phyloP scores from a whole-genome alignment of 2,329 filamentous ascomycete genomes.

The Paecilomyces fulvus region DNA sequence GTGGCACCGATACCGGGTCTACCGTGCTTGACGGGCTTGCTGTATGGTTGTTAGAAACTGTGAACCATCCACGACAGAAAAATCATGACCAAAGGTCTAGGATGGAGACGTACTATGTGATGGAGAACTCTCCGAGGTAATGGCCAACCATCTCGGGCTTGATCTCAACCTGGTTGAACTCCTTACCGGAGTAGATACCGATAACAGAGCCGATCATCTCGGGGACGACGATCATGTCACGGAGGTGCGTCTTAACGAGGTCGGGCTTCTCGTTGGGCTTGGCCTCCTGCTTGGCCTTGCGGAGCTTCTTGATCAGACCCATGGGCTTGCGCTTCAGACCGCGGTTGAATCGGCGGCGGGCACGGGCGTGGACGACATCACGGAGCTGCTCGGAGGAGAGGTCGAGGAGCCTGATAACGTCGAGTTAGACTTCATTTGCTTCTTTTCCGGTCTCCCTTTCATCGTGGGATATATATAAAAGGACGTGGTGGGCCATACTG shows the following conservation, averaged over 20 bases:
- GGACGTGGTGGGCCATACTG: slow-evolving; percentile 59
- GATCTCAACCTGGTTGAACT: slow-evolving; percentile 99
- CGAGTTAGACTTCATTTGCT: slow-evolving; percentile 2
- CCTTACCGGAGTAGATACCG: slow-evolving; percentile 99
- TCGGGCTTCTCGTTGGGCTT: slow-evolving; percentile 99
- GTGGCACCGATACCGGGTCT: slow-evolving; percentile 99
- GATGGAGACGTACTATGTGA: slow-evolving; percentile 78
- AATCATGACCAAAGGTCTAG: neutral
- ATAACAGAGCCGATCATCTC: slow-evolving; percentile 99
- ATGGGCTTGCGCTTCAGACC: slow-evolving; percentile 99
- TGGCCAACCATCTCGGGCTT: slow-evolving; percentile 99
- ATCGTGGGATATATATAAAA: neutral
- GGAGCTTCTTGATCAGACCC: slow-evolving; percentile 99
- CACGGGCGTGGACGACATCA: slow-evolving; percentile 98
- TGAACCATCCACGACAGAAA: neutral
- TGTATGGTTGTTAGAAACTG: slow-evolving; percentile 48
- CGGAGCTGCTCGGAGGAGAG: slow-evolving; percentile 97
- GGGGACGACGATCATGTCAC: slow-evolving; percentile 99
- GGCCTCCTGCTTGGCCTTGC: slow-evolving; percentile 98
- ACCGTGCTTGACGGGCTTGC: slow-evolving; percentile 99
- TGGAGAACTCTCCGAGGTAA: slow-evolving; percentile 98
- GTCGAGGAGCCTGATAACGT: slow-evolving; percentile 74
- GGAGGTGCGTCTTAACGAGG: slow-evolving; percentile 97
- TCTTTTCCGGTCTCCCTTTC: neutral
- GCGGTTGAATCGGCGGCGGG: slow-evolving; percentile 98